Evolutionary conservation across 768 basidiomycete species (phyloP).

Genomic region (Russula sp.): DNA sequence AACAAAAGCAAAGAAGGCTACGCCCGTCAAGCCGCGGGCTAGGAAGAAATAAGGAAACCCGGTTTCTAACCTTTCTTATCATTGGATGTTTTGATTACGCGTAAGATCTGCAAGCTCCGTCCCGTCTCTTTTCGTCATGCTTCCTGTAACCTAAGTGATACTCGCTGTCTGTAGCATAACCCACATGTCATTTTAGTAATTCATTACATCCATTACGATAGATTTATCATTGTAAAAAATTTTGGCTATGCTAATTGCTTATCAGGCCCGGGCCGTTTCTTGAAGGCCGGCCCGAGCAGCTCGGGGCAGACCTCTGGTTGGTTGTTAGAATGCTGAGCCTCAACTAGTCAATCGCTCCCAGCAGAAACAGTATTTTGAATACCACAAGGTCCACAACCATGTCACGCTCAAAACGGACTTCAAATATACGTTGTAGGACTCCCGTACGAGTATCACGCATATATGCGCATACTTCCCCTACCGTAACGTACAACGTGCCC

Average conservation of each 20-base stretch:
- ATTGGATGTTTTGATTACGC: neutral
- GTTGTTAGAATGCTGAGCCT: too few relatives aligned
- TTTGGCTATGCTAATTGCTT: too few relatives aligned
- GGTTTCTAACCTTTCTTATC: neutral
- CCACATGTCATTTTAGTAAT: neutral
- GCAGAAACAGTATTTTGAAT: too few relatives aligned
- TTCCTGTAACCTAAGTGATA: slow-evolving; percentile 1
- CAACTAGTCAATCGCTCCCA: too few relatives aligned
- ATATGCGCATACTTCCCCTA: slow-evolving; percentile 4
- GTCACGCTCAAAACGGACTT: slow-evolving; percentile 1
- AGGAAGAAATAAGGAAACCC: slow-evolving; percentile 23
- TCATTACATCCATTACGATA: too few relatives aligned
- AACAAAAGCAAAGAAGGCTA: slow-evolving; percentile 22
- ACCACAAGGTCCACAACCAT: neutral
- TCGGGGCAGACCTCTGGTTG: too few relatives aligned
- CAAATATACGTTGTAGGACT: neutral
- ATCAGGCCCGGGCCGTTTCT: too few relatives aligned
- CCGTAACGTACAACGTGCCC: neutral
- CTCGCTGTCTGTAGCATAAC: slow-evolving; percentile 7
- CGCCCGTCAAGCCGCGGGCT: slow-evolving; percentile 25
- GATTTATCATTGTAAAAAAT: too few relatives aligned
- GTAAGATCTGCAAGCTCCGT: neutral
- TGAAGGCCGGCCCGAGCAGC: too few relatives aligned
- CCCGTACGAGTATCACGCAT: neutral
- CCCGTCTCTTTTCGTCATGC: neutral